Base-by-base conservation (phyloP, 2,329 filamentous ascomycete species). In the Alternaria sp. region DNA sequence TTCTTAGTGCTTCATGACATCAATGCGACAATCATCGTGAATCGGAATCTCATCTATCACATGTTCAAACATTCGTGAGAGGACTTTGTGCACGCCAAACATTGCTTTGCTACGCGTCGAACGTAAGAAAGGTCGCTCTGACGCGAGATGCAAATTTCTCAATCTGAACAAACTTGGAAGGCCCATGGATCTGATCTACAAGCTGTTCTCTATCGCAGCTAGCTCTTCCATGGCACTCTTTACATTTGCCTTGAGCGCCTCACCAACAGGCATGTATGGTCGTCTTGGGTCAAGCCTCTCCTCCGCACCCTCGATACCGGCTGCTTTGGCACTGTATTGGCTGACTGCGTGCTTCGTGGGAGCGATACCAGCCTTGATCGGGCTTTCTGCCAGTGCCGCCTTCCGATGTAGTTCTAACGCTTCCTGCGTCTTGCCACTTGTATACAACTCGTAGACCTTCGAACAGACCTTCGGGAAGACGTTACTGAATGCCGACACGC, bases 321-420 rank as follows among this genome's bases (percentile, higher is more conserved):
- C 83, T 58, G 85, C 81, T 36, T 91, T 84, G 2, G 86, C 89
- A 33, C 85, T 85, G 63, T 83, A 86, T 31, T 87, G 76, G 3
- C 85, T 83, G 0, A 86, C 87, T 0, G 88, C 89, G 70, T 88
- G 90, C 77, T 91, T 91, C n/a, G 85, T 86, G 2, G 82, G 81
- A 8, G 87, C 87, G 66, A 91, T 88, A 5, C 88, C 88, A 10
- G 82, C 81, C 76, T 91, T 90, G 68, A 84, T 85, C 0, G 85
- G 84, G 56, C 84, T 84, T 74, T 91, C 89, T 0, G 88, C 88
- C 51, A 90, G 75, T 7, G 88, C 86, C 0, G 87, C 85, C 71
- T 83, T 83, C 56, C 81, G 78, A 67, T 91, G 88, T 71, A 91
- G 72, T 51, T 78, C 80, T 59, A 89, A 66, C 1, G 88, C 89